Evolutionary conservation across 768 basidiomycete genomes (phyloP), one percentile per base, ranked within the genome.

Genomic region (Suillus lakei): DNA sequence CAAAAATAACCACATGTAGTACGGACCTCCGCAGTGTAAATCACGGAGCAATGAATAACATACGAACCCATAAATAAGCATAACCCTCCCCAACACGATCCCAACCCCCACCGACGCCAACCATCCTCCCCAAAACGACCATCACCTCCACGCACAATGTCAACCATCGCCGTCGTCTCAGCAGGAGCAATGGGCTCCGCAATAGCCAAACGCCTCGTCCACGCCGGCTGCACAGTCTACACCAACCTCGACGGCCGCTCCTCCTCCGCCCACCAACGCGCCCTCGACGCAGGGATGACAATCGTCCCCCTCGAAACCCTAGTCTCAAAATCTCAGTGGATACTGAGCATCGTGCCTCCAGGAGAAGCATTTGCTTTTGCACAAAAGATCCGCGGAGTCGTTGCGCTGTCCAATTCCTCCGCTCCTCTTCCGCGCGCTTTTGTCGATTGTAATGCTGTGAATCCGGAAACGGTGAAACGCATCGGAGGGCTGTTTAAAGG

Each of bases 111-210:
- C 10, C n/a, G n/a, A n/a, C 23, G 48, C 23, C 4, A 48, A 2
- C 6, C 5, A 23, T 50, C 13, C 48, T 28, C 48, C 5, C 26
- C 8, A 5, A 53, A 2, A 16, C n/a, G 15, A 58, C 15, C 56
- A 38, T 8, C 36, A 8, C 8, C 4, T 1, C 23, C n/a, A 21
- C 39, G 12, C 39, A 61, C 10, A n/a, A 66, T 70, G 70, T 64
- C 64, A 67, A 71, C 74, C 54, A 76, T 87, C 67, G 83, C 82
- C 28, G 74, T 87, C 43, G 75, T 87, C 58, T 82, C 85, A 28
- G 81, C 85, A 34, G 86, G 87, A n/a, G 83, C 83, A 2, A 88
- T 88, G 87, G 86, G 87, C 36, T 75, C 84, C 2, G 85, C 79
- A 21, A 81, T 88, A 30, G 86, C 78, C 7, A 77, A 73, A 44